Evolutionary conservation across 2,329 filamentous ascomycete species (phyloP), one percentile per base, ranked within the genome.

Genomic region (Fusarium newnesense): DNA sequence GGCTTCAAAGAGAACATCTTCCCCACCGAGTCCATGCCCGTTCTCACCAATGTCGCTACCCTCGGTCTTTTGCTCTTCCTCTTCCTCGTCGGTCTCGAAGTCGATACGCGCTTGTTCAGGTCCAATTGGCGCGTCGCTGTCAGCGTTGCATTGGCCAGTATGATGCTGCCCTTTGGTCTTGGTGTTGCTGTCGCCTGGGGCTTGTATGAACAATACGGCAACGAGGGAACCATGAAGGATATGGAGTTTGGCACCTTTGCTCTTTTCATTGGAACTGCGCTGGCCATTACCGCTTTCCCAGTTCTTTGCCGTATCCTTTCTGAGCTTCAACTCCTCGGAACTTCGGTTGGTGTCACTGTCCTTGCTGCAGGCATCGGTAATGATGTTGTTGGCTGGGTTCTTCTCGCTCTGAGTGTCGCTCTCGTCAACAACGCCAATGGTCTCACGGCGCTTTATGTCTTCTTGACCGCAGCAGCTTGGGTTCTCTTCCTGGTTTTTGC

Each of bases 301-400:
- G 96, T 98, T 1, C 89, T 98, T 18, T 98, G 96, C 79, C 93
- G 96, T 80, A 98, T 98, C 74, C 85, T 98, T 73, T 96, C 94
- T 0, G 95, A 97, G 81, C 86, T 98, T 60, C 96, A 97, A 77
- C 86, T 98, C 56, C 90, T 98, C 9, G 85, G 89, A 61, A 96
- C 94, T 4, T 89, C 92, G 2, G 95, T 97, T 9, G 95, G 95
- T 78, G 90, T 97, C 40, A 97, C 97, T 42, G 93, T 95, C 4
- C 87, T 98, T 13, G 95, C 95, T 7, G 95, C 95, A 10, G 96
- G 96, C 58, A 95, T 98, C 19, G 94, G 94, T 4, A 98, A 98
- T 80, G 96, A 98, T 79, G 94, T 85, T 12, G 74, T 71, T 16
- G 83, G 83, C 64, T 98, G 96, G 96, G 92, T 98, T 73, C 86